phyloP scores from a whole-genome alignment of 2,329 filamentous ascomycete species.

The Dothiorella sarmentorum region DNA sequence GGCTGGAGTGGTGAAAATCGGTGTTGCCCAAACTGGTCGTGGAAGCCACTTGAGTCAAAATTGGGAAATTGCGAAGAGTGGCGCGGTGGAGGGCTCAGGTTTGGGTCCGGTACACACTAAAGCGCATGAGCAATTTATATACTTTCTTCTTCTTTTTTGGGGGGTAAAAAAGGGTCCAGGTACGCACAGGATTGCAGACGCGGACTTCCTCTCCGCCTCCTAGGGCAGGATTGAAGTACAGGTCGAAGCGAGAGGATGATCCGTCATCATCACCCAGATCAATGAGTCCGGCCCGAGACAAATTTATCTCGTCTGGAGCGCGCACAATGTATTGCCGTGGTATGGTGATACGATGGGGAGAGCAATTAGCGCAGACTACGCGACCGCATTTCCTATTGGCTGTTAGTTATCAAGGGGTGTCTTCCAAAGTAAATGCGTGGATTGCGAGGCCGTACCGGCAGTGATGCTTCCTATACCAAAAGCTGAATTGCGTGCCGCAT shows the following conservation, averaged over 20 bases:
- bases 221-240: conserved; percentile 46
- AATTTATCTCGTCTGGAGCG: conserved; percentile 40
- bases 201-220: conserved; percentile 66
- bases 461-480: conserved; percentile 88
- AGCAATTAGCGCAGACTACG: conserved; percentile 86
- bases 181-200: conserved; percentile 59
- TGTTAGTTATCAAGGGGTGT: background rate
- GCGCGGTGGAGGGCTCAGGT: conserved; percentile 58
- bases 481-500: conserved; percentile 73
- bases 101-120: conserved; percentile 64
- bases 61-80: conserved; percentile 9
- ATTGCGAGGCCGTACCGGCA: conserved; percentile 61
- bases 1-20: conserved; percentile 20
- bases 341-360: conserved; percentile 91
- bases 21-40: conserved; percentile 24
- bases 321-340: conserved; percentile 89
- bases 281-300: conserved; percentile 28
- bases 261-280: conserved; percentile 42
- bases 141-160: no score
- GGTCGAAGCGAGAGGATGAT: conserved; percentile 27
- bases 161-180: background rate
- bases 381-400: conserved; percentile 74
- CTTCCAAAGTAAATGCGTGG: background rate
- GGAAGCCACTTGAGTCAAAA: conserved; percentile 10
- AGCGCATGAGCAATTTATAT: background rate